These are phyloP conservation scores for Pythium myriotylum DNA, from an alignment of 352 stramenopile species.

Conservation along the genomic window DNA sequence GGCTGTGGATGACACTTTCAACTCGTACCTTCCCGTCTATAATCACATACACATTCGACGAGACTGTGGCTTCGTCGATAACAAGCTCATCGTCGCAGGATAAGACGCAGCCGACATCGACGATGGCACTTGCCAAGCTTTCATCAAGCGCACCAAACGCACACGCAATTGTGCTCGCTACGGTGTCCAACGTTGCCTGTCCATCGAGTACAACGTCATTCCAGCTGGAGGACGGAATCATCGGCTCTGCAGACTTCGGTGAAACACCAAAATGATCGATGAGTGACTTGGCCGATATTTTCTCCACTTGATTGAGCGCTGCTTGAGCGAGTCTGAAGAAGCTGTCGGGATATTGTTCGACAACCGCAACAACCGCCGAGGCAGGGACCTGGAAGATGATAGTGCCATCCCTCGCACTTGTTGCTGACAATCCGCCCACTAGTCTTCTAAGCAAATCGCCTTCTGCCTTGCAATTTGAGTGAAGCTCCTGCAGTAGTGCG, in stretches of 20 bases:
- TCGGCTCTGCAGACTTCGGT: slow-evolving; percentile 40
- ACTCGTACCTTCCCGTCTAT: slow-evolving; percentile 57
- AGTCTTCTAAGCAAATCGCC: slow-evolving; percentile 42
- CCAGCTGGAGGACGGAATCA: slow-evolving; percentile 28
- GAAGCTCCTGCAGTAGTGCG: slow-evolving; percentile 47
- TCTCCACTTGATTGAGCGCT: slow-evolving; percentile 79
- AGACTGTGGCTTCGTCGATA: slow-evolving; percentile 11
- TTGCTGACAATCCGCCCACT: slow-evolving; percentile 57
- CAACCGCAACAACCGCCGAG: slow-evolving; percentile 47
- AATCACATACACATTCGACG: slow-evolving; percentile 53
- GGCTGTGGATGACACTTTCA: slow-evolving; percentile 44
- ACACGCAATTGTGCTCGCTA: slow-evolving; percentile 1
- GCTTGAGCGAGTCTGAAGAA: slow-evolving; percentile 78
- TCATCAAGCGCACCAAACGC: slow-evolving; percentile 17
- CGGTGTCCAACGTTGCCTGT: background rate
- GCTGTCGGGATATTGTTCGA: slow-evolving; percentile 64
- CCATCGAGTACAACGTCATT: background rate
- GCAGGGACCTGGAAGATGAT: slow-evolving; percentile 68
- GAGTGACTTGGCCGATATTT: slow-evolving; percentile 77
- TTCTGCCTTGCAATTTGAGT: slow-evolving; percentile 27
- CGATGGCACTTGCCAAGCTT: slow-evolving; percentile 9
- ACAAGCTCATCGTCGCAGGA: slow-evolving; percentile 22
- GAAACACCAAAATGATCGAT: slow-evolving; percentile 82
- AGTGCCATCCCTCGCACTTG: slow-evolving; percentile 47
- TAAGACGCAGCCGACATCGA: background rate